Conservation (phyloP, 2,329 filamentous ascomycete species). For the Monosporascus cannonballus region DNA sequence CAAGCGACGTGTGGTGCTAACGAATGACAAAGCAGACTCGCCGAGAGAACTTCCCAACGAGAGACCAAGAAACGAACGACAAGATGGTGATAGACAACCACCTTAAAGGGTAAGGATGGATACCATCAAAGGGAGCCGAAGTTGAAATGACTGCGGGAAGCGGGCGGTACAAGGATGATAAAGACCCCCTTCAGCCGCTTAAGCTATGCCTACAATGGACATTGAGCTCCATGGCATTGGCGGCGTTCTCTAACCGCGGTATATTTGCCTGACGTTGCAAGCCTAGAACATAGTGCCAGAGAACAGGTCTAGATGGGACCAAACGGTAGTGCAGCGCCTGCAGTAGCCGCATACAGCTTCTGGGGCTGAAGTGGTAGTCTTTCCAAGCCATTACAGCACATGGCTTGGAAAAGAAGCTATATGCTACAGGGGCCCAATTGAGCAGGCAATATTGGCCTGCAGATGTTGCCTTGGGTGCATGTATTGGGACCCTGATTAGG, state of each 20-base stretch:
- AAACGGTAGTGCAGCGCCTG: neutral
- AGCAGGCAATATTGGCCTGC: too few relatives aligned
- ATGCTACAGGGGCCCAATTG: too few relatives aligned
- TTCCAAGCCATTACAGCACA: neutral
- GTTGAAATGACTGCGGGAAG: neutral
- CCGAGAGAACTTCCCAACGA: neutral
- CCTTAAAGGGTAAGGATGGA: neutral
- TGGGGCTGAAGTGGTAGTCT: neutral
- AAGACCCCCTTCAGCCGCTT: neutral
- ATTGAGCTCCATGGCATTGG: neutral
- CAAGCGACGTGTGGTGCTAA: conserved; percentile 5
- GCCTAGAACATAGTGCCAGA: neutral
- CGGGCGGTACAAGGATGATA: neutral
- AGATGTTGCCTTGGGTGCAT: too few relatives aligned
- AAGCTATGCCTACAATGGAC: neutral
- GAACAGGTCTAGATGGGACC: neutral
- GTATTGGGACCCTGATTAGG: too few relatives aligned
- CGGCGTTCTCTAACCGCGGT: neutral
- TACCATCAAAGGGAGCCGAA: neutral
- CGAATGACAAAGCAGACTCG: neutral
- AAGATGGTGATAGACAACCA: neutral
- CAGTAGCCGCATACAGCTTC: neutral
- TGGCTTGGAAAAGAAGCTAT: neutral
- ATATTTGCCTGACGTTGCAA: neutral
- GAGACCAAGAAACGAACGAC: neutral